A percentile compares a stretch with the other conserved stretches of the same genome.
Conservation (phyloP, 257 asterid species). For the Solanum peruvianum region DNA sequence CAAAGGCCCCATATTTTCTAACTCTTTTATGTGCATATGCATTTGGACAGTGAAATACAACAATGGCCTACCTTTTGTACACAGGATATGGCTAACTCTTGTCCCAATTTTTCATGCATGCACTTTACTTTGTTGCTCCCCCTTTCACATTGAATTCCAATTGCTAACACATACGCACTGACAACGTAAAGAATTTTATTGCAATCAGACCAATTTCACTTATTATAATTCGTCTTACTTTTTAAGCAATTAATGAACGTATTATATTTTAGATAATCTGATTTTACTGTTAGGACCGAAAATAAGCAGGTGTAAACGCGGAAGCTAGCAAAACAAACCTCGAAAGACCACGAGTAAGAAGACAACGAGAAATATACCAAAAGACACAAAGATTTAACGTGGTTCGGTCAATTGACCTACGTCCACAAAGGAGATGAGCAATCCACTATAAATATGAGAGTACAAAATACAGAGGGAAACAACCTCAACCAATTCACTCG, state of each 20-base stretch:
- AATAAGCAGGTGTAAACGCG: too few species aligned
- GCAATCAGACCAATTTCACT: not conserved
- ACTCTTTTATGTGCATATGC: not conserved
- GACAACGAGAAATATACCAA: too few species aligned
- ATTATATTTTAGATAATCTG: too few species aligned
- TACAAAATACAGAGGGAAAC: too few species aligned
- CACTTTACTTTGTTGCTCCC: not conserved
- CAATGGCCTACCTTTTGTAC: not conserved
- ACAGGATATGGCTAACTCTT: not conserved
- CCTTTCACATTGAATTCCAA: not conserved
- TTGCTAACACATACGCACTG: not conserved
- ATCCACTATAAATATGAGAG: too few species aligned
- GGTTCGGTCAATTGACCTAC: too few species aligned
- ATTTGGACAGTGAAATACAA: conserved; percentile 1
- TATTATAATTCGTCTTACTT: not conserved
- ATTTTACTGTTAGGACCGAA: too few species aligned
- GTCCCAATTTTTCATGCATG: conserved; percentile 1
- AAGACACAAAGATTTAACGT: too few species aligned
- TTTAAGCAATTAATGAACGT: not conserved
- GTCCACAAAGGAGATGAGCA: too few species aligned
- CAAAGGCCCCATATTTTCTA: not conserved
- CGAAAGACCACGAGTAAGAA: too few species aligned
- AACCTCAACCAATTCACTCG: too few species aligned
- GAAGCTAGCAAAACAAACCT: too few species aligned
- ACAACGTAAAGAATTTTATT: not conserved